Base-by-base conservation (phyloP, 306 rosid genomes). In the Quercus engelmannii region DNA sequence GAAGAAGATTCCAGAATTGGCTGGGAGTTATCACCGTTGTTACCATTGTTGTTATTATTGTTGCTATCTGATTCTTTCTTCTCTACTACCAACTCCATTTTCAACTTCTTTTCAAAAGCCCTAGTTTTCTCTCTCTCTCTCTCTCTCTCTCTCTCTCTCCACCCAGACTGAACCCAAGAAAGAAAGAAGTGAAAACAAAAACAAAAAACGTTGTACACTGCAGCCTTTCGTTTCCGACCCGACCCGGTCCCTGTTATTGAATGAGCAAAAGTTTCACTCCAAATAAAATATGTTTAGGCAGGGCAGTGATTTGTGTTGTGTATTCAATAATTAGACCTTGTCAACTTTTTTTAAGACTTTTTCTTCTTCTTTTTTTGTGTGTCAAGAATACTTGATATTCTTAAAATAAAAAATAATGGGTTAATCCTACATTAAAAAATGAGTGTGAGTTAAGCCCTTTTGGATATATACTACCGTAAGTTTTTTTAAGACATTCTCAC, bases 81-180 rank as follows among this genome's bases (percentile, higher is more conserved):
- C 74, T 85, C 90, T 13, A 79, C 52, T 12, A 73, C 78, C 63
- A 65, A 73, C 74, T 85, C 91, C 91, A 88, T 85, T 73, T 72
- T 25, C 77, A 56, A 56, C 33, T 79, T 74, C 35, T 21, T 23
- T 13, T 1, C 70, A 58, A 31, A 56, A 76, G 77, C 79, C 84
- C 87, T 84, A 84, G 78, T 49, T 49, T 10, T 49, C 5, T 49
- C 17, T 46, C 52, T 46, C 52, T 46, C 51, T 43, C 5, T 49
- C 17, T 46, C 52, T 46, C 52, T 46, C 51, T 43, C 51, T 9
- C n/a, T 49, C 5, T 49, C 17, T 35, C 49, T 13, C 20, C 13
- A 43, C 23, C 74, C 54, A 49, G 17, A 17, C 15, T 5, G 17
- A 12, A n/a, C 23, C 3, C 33, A 59, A 23, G 65, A 58, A 21